phyloP scores from a whole-genome alignment of 106 monocot genomes.

The Alisma plantagoaquatica region DNA sequence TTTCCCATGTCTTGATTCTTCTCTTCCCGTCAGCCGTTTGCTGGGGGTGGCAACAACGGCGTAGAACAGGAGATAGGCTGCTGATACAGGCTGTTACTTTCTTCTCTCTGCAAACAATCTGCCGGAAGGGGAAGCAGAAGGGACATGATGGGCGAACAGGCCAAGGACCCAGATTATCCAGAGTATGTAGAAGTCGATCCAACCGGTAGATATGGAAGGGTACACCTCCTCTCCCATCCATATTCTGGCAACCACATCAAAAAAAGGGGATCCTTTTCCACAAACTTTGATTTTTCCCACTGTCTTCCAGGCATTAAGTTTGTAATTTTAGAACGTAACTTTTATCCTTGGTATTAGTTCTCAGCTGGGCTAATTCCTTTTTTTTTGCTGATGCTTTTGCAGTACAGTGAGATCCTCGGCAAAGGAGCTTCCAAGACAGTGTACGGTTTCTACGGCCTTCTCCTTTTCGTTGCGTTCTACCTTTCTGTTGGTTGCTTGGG shows the following conservation, averaged over 20 bases:
- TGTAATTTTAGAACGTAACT: neutral
- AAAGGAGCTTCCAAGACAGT: slow-evolving; percentile 93
- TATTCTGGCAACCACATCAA: neutral
- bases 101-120: too few species aligned
- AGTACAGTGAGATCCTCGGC: slow-evolving; percentile 94
- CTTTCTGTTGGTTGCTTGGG: too few species aligned
- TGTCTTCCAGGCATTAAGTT: neutral
- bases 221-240: slow-evolving; percentile 20
- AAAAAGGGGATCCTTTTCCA: neutral
- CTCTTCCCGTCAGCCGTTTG: too few species aligned
- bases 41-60: too few species aligned
- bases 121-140: neutral
- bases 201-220: slow-evolving; percentile 94
- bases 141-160: slow-evolving; percentile 16
- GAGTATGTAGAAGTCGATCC: slow-evolving; percentile 92
- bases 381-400: slow-evolving; percentile 16
- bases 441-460: slow-evolving; percentile 23
- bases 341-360: neutral
- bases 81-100: too few species aligned
- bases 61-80: too few species aligned
- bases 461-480: neutral
- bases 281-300: too few species aligned
- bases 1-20: too few species aligned
- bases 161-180: slow-evolving; percentile 23
- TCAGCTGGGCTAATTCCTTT: neutral